A percentile compares a stretch with the other conserved stretches of the same genome.
phyloP scores from a whole-genome alignment of 2,329 filamentous ascomycete genomes.

The Diaporthe humulicola region DNA sequence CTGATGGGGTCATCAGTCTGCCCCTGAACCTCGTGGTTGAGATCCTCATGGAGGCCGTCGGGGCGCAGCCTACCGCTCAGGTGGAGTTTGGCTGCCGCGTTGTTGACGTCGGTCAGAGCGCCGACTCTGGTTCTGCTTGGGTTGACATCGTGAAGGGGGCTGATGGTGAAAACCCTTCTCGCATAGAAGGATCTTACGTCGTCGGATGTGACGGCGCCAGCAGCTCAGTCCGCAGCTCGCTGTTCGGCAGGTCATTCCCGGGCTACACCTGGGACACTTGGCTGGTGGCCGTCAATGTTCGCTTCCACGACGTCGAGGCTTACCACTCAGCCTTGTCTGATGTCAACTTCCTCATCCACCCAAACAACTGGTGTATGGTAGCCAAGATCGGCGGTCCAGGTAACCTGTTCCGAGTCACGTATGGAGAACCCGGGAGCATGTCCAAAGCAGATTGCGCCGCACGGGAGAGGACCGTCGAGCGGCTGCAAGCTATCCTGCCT shows the following conservation, averaged over 20 bases:
- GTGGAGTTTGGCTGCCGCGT: constrained; percentile 53
- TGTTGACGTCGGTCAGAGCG: constrained; percentile 48
- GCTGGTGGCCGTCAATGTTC: constrained; percentile 62
- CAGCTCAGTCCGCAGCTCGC: constrained; percentile 49
- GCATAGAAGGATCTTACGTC: constrained; percentile 53
- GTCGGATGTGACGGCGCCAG: constrained; percentile 57
- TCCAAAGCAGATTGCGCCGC: not conserved
- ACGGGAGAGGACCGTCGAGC: not conserved
- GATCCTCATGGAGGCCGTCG: constrained; percentile 51
- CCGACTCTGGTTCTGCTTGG: constrained; percentile 42
- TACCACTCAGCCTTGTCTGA: not conserved
- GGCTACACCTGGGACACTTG: constrained; percentile 61
- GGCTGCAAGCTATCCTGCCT: not conserved
- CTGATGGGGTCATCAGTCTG: constrained; percentile 52
- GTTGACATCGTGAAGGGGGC: constrained; percentile 40
- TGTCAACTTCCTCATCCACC: constrained; percentile 27
- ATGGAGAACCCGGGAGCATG: not conserved
- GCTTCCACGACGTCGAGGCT: constrained; percentile 68
- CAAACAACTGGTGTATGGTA: constrained; percentile 21
- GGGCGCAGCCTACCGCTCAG: constrained; percentile 45
- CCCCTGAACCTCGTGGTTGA: constrained; percentile 54
- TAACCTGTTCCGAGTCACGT: not conserved
- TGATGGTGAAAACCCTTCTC: constrained; percentile 29
- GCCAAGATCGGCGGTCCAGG: not conserved
- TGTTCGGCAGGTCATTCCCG: constrained; percentile 56